phyloP scores from a whole-genome alignment of 2,329 filamentous ascomycete species.

The Diplodia sapinea region DNA sequence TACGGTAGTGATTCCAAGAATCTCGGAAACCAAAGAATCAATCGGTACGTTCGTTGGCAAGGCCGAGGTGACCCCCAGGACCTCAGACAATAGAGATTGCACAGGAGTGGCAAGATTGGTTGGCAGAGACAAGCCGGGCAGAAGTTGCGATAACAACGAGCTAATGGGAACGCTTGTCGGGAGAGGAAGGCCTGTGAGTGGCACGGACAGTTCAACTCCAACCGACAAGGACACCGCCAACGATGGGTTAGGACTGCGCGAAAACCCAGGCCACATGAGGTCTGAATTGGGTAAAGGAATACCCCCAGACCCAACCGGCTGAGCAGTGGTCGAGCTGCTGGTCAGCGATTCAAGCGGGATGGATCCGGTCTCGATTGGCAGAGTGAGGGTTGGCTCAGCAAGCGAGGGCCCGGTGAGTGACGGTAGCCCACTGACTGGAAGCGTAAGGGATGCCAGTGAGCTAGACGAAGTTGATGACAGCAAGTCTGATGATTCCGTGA shows the following conservation, averaged over 20 bases:
- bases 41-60: neutral
- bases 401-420: neutral
- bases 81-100: neutral
- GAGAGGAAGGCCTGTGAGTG: neutral
- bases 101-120: neutral
- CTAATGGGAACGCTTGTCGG: neutral
- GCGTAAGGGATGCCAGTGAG: neutral
- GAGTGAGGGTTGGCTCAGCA: neutral
- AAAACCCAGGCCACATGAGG: too few species aligned
- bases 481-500: too few species aligned
- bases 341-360: neutral
- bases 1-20: neutral
- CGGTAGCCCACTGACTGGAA: neutral
- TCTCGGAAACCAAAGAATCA: neutral
- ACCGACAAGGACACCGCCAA: too few species aligned
- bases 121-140: neutral
- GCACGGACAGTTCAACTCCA: too few species aligned
- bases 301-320: neutral
- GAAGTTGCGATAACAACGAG: neutral
- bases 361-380: neutral
- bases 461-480: neutral
- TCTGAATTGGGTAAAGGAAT: neutral
- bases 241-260: too few species aligned
- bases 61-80: neutral
- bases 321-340: neutral